Base-by-base conservation (phyloP, 768 basidiomycete species). In the Psilocybe cyanescens region DNA sequence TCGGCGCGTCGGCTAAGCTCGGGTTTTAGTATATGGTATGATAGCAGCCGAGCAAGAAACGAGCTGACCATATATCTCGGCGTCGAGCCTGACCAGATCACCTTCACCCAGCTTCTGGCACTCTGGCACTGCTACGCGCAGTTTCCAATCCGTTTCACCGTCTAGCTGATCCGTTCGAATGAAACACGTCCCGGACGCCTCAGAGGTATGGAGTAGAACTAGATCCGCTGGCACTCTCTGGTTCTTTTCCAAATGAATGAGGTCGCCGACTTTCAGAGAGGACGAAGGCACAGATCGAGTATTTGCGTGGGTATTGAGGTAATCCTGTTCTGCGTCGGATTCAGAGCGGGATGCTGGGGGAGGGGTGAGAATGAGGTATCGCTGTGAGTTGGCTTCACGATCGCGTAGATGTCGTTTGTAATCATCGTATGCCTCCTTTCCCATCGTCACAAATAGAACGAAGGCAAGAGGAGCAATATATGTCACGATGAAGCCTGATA, bases 111-210 rank as follows among this genome's bases (percentile, higher is more conserved):
- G 72, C 66, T 88, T 89, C 78, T 97, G 95, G 47, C 89, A 91
- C 28, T 89, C 83, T 2, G 90, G 85, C 1, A 97, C 89, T 1
- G 97, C 95, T 1, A 97, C 92, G 3, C 93, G 86, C 52, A 98
- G 79, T 73, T 99, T 99, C 97, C 97, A 99, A 69, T 99, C 97
- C 3, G 97, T 99, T 76, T 99, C 97, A 46, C 97, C 97, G 65
- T 99, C 97, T 30, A 99, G 82, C 71, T 99, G 97, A 75, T 99
- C 97, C 1, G 97, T 99, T 8, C 97, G 85, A 63, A 99, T 94
- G 74, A 99, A 99, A 73, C 97, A 98, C 1, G 95, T 95, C 2
- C 97, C 97, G 28, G 90, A 89, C 3, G 86, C 76, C 68, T 99
- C 97, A 3, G 88, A 90, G 0, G 97, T 99, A 46, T 89, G 86